These are phyloP conservation scores for Penicillium paneum DNA, from an alignment of 2,329 filamentous ascomycete species.

Conservation along the genomic window DNA sequence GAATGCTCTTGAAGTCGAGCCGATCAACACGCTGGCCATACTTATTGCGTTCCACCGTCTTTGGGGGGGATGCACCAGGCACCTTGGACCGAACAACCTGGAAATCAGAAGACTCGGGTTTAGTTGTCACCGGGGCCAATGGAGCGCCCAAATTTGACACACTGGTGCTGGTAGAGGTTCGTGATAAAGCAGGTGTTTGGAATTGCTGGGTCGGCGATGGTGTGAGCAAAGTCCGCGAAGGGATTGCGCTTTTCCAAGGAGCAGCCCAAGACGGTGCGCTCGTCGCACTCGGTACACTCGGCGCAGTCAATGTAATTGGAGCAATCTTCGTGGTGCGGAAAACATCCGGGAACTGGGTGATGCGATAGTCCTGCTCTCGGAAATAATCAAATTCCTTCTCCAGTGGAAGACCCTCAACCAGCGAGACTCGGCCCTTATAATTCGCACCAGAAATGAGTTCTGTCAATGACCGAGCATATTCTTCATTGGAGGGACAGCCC, in stretches of 20 bases:
- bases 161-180: constrained; percentile 42
- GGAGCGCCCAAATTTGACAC: constrained; percentile 35
- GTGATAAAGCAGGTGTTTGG: constrained; percentile 29
- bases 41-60: constrained; percentile 54
- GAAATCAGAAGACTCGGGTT: constrained; percentile 37
- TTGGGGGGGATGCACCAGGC: constrained; percentile 26
- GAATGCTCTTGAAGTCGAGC: constrained; percentile 50
- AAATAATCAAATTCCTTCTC: constrained; percentile 51
- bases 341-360: constrained; percentile 50
- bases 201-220: constrained; percentile 37
- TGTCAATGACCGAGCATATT: constrained; percentile 54
- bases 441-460: constrained; percentile 47
- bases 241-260: constrained; percentile 33
- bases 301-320: neutral
- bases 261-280: constrained; percentile 29
- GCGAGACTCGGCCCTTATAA: constrained; percentile 49
- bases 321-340: constrained; percentile 54
- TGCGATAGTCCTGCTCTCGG: constrained; percentile 46
- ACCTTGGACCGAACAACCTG: constrained; percentile 40
- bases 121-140: constrained; percentile 35
- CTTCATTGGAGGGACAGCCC: constrained; percentile 57
- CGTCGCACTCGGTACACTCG: neutral
- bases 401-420: constrained; percentile 57
- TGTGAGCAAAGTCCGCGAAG: constrained; percentile 31
- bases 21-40: constrained; percentile 59